A percentile compares a stretch with the other conserved stretches of the same genome.
These are phyloP conservation scores for Tephrocybe rancida DNA, from an alignment of 768 basidiomycete genomes.

Conservation along the genomic window DNA sequence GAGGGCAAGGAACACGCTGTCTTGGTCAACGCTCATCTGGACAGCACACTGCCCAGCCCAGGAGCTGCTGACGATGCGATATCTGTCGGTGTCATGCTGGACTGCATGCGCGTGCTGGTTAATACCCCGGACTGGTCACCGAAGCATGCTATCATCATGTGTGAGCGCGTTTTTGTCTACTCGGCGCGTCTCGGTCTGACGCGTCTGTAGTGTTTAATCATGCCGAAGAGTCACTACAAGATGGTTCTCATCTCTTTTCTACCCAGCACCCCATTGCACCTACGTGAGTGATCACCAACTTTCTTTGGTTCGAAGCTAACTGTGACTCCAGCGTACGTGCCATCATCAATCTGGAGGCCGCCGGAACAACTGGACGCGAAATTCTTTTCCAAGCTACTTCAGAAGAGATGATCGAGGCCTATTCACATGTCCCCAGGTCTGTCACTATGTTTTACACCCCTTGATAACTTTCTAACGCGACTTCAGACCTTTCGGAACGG, in stretches of 20 bases:
- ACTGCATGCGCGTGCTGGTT: constrained; percentile 78
- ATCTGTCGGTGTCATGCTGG: constrained; percentile 90
- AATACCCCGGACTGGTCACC: constrained; percentile 71
- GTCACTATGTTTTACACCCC: neutral
- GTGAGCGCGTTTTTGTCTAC: constrained; percentile 47
- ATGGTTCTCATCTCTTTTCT: constrained; percentile 91
- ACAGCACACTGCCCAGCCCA: constrained; percentile 72
- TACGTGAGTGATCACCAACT: constrained; percentile 51
- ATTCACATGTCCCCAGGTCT: constrained; percentile 80
- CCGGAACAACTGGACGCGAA: constrained; percentile 85
- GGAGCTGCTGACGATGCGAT: constrained; percentile 90
- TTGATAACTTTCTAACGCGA: neutral
- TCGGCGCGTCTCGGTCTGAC: neutral
- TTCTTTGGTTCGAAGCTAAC: neutral
- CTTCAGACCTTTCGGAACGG: constrained; percentile 79
- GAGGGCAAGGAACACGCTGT: constrained; percentile 80
- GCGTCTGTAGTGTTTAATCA: constrained; percentile 80
- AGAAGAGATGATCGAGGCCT: constrained; percentile 92
- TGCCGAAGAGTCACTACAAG: constrained; percentile 93
- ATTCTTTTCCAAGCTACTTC: constrained; percentile 96
- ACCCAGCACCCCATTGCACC: constrained; percentile 80
- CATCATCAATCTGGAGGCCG: constrained; percentile 91
- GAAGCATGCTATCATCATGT: constrained; percentile 76
- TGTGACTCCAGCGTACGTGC: constrained; percentile 67
- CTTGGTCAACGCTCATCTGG: constrained; percentile 87